Conservation (phyloP, 2,329 filamentous ascomycete species). For the Epichloe uncinata region DNA sequence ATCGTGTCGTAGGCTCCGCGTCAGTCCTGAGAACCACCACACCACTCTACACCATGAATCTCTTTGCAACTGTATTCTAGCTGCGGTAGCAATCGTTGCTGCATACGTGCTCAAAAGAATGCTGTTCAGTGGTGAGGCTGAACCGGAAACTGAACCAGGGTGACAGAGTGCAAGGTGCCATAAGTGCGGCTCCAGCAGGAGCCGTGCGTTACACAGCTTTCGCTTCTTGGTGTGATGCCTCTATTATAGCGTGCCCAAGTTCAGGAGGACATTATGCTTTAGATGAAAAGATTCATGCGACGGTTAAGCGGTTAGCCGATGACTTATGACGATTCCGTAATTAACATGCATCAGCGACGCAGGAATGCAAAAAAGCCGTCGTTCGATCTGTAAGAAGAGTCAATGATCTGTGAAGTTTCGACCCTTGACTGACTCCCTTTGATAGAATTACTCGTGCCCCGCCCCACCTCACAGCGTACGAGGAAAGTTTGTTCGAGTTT, state of each 20-base stretch:
- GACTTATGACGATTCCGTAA: background rate
- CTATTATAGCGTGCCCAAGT: background rate
- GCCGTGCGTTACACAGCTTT: conserved; percentile 45
- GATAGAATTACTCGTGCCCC: too few species aligned
- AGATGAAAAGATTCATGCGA: background rate
- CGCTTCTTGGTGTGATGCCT: conserved; percentile 43
- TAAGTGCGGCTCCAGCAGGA: conserved; percentile 41
- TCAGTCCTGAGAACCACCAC: too few species aligned
- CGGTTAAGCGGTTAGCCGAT: background rate
- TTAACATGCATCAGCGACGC: background rate
- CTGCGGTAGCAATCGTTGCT: conserved; percentile 48
- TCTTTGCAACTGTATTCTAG: conserved; percentile 56
- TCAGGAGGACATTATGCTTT: background rate
- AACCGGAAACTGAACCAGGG: conserved; percentile 59
- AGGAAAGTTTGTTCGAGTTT: too few species aligned
- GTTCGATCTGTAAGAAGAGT: too few species aligned
- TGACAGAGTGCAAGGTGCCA: conserved; percentile 38
- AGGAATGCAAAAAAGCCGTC: background rate
- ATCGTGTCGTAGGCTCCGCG: too few species aligned
- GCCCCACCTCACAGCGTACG: too few species aligned
- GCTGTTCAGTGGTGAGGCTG: conserved; percentile 46
- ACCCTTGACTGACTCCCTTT: too few species aligned
- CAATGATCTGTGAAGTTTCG: background rate
- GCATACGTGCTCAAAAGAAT: conserved; percentile 50
- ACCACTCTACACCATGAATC: too few species aligned